Conservation (phyloP, 352 stramenopile species). For the Phytopythium aichiense region DNA sequence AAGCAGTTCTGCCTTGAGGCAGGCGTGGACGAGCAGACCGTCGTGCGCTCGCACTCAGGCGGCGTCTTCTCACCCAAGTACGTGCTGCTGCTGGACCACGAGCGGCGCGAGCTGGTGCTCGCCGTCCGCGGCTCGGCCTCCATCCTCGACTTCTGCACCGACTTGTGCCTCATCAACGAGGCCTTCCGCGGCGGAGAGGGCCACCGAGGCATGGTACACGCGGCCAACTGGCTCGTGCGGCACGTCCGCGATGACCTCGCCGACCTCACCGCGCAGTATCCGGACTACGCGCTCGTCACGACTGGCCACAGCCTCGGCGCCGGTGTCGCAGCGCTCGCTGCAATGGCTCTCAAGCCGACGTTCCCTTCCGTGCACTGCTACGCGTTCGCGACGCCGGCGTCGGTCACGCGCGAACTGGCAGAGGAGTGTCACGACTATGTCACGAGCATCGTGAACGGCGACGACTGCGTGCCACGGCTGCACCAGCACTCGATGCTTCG, state of each 20-base stretch:
- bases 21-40: constrained; percentile 22
- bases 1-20: constrained; percentile 57
- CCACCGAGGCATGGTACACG: constrained; percentile 81
- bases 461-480: constrained; percentile 78
- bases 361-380: constrained; percentile 58
- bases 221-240: constrained; percentile 60
- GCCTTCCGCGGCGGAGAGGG: constrained; percentile 61
- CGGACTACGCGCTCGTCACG: constrained; percentile 49
- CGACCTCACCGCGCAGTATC: constrained; percentile 32
- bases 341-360: constrained; percentile 39
- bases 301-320: constrained; percentile 77
- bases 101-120: constrained; percentile 49
- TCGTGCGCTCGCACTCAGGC: constrained; percentile 50
- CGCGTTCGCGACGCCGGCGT: constrained; percentile 68
- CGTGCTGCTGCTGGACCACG: constrained; percentile 57
- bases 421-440: constrained; percentile 49
- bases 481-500: constrained; percentile 70
- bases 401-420: constrained; percentile 60
- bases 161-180: constrained; percentile 76
- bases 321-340: constrained; percentile 55
- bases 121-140: constrained; percentile 65
- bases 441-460: constrained; percentile 70
- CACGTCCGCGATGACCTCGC: constrained; percentile 49
- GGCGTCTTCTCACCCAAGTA: constrained; percentile 81
- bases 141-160: constrained; percentile 79